Evolutionary conservation across 106 monocot species (phyloP), one percentile per base, ranked within the genome.

Genomic region (Vanilla planifolia): DNA sequence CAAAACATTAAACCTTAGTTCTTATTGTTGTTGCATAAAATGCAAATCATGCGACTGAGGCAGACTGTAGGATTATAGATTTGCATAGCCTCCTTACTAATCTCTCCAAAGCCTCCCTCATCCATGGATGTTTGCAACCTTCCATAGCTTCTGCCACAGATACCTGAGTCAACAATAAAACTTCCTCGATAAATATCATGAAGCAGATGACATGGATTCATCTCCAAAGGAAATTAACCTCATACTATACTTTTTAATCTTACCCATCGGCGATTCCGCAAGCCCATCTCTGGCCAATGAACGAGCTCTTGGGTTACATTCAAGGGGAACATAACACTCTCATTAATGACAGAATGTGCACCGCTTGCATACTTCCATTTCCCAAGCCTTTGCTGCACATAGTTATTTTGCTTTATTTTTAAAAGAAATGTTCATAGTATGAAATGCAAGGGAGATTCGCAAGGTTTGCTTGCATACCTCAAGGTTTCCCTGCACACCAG

Each of bases 101-200:
- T 62, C 56, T 79, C 22, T 79, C 79, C 41, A 79, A 48, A 53
- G 79, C 79, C 48, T 79, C 79, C 26, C 43, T 74, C 79, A 79
- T 79, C 79, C 79, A 79, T n/a, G 51, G 13, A 16, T 79, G 79
- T 13, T 69, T 9, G 41, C 79, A 79, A 46, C 55, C 55, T 10
- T 74, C 61, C 24, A 30, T 70, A 17, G 69, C 79, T 55, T 70
- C 74, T 3, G 51, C 67, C 20, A 78, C 77, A 16, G 72, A 39
- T 3, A 77, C 76, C 76, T 76, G n/a, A n/a, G n/a, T n/a, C n/a
- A n/a, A n/a, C n/a, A n/a, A n/a, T n/a, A n/a, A n/a, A n/a, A n/a
- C n/a, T n/a, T n/a, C n/a, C n/a, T n/a, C n/a, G n/a, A n/a, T n/a
- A n/a, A n/a, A n/a, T n/a, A n/a, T n/a, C n/a, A n/a, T n/a, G n/a